Evolutionary conservation across 1,284 basidiomycete genomes (phyloP).

Genomic region (Pseudozyma sp.): DNA sequence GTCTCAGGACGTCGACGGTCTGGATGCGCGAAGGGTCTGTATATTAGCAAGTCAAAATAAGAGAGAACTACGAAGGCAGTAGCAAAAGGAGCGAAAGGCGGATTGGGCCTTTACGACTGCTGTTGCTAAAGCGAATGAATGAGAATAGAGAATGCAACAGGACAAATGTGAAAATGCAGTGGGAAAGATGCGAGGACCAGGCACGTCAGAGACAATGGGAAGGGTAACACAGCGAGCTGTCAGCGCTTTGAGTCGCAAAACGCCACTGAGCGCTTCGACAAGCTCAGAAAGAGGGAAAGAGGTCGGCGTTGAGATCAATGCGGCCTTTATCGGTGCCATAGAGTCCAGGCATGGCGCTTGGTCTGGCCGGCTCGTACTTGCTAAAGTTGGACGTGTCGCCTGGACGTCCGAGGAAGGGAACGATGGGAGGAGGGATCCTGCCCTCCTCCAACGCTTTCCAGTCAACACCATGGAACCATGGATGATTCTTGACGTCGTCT

Average conservation of each 20-base stretch:
- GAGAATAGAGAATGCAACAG: background rate
- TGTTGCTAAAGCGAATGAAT: background rate
- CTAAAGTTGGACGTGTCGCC: constrained; percentile 74
- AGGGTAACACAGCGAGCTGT: no score
- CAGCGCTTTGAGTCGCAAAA: no score
- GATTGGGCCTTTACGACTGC: background rate
- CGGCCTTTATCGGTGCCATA: constrained; percentile 15
- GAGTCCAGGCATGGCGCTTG: constrained; percentile 36
- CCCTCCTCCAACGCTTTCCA: constrained; percentile 69
- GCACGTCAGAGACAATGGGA: no score
- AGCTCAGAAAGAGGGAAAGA: constrained; percentile 36
- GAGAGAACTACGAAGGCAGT: background rate
- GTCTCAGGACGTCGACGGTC: no score
- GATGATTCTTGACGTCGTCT: constrained; percentile 71
- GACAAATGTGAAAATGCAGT: constrained; percentile 2
- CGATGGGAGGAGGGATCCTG: constrained; percentile 71
- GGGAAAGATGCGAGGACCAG: no score
- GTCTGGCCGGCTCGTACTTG: constrained; percentile 44
- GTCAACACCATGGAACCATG: constrained; percentile 72
- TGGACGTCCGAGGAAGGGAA: constrained; percentile 70
- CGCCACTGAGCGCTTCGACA: no score
- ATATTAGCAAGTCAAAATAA: no score
- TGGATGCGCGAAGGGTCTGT: no score
- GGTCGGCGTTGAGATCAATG: constrained; percentile 20
- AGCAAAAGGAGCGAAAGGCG: background rate